A percentile compares a stretch with the other conserved stretches of the same genome.
Conservation (phyloP, 371 early-diverging fungal genomes). For the Batkoa obscura region DNA sequence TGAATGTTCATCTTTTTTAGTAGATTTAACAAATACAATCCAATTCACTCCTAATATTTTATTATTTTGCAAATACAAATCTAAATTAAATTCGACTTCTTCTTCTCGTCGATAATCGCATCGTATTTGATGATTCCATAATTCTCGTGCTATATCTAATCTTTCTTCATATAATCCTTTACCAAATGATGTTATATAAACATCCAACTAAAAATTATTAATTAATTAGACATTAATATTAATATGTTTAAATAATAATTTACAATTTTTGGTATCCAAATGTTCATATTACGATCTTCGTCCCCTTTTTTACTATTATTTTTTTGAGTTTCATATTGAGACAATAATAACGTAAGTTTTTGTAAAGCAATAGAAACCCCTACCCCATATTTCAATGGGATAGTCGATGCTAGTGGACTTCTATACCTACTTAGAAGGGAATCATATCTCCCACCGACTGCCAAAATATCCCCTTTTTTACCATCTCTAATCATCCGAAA, state of each 20-base stretch:
- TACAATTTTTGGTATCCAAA: slow-evolving; percentile 43
- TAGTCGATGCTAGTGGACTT: slow-evolving; percentile 16
- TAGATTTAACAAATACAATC: slow-evolving; percentile 37
- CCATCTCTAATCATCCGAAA: slow-evolving; percentile 48
- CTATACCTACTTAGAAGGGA: slow-evolving; percentile 32
- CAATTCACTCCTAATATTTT: slow-evolving; percentile 53
- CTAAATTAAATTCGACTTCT: slow-evolving; percentile 36
- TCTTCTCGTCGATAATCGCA: slow-evolving; percentile 60
- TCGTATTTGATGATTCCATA: slow-evolving; percentile 51
- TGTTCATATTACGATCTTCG: slow-evolving; percentile 31
- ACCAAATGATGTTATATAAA: slow-evolving; percentile 63
- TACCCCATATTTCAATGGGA: slow-evolving; percentile 21
- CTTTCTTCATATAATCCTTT: slow-evolving; percentile 45
- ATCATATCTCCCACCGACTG: slow-evolving; percentile 76
- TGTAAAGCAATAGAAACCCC: slow-evolving; percentile 67
- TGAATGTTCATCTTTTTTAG: slow-evolving; percentile 14
- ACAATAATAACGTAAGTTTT: slow-evolving; percentile 42
- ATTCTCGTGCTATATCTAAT: slow-evolving; percentile 42
- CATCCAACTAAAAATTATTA: slow-evolving; percentile 42
- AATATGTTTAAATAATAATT: too few relatives aligned
- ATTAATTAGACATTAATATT: too few relatives aligned
- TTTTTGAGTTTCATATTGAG: slow-evolving; percentile 41
- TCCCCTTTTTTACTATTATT: slow-evolving; percentile 25
- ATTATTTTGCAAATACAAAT: slow-evolving; percentile 35
- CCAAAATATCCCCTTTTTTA: slow-evolving; percentile 52